phyloP scores from a whole-genome alignment of 768 basidiomycete species.

The Hericium erinaceus region DNA sequence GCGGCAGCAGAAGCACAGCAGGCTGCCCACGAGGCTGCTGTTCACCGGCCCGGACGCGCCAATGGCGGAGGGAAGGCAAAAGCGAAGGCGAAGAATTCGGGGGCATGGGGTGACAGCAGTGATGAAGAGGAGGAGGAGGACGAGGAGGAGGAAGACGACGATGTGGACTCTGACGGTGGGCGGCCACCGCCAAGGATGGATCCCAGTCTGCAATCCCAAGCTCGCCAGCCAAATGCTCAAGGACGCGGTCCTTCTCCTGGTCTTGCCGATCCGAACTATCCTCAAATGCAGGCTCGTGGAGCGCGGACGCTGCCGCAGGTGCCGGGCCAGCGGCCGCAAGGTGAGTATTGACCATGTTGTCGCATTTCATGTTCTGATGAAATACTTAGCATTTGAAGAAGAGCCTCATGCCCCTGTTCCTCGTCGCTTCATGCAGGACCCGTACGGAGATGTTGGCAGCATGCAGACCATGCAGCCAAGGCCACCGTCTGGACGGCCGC shows the following conservation, averaged over 20 bases:
- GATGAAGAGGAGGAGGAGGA: slow-evolving; percentile 77
- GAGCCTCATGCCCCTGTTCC: slow-evolving; percentile 22
- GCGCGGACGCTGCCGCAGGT: slow-evolving; percentile 16
- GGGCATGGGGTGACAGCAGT: slow-evolving; percentile 59
- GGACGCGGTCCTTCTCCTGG: slow-evolving; percentile 10
- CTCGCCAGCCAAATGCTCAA: slow-evolving; percentile 4
- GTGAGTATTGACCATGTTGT: slow-evolving; percentile 4
- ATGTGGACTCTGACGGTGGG: slow-evolving; percentile 54
- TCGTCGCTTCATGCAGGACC: slow-evolving; percentile 47
- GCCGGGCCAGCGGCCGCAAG: slow-evolving; percentile 9
- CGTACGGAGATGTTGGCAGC: slow-evolving; percentile 36
- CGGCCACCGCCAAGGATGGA: slow-evolving; percentile 17
- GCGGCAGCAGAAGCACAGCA: slow-evolving; percentile 79
- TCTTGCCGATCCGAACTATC: neutral
- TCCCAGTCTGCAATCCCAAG: slow-evolving; percentile 8
- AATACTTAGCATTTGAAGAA: slow-evolving; percentile 20
- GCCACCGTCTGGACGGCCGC: slow-evolving; percentile 26
- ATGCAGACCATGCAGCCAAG: neutral
- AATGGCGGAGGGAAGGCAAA: slow-evolving; percentile 33
- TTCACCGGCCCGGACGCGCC: slow-evolving; percentile 60
- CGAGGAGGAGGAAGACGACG: slow-evolving; percentile 54
- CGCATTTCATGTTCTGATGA: slow-evolving; percentile 27
- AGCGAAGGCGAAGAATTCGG: slow-evolving; percentile 30
- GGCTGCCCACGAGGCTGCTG: slow-evolving; percentile 71
- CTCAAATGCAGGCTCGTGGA: slow-evolving; percentile 9